Conservation (phyloP, 2,329 filamentous ascomycete genomes). For the Sclerotinia spermophila region DNA sequence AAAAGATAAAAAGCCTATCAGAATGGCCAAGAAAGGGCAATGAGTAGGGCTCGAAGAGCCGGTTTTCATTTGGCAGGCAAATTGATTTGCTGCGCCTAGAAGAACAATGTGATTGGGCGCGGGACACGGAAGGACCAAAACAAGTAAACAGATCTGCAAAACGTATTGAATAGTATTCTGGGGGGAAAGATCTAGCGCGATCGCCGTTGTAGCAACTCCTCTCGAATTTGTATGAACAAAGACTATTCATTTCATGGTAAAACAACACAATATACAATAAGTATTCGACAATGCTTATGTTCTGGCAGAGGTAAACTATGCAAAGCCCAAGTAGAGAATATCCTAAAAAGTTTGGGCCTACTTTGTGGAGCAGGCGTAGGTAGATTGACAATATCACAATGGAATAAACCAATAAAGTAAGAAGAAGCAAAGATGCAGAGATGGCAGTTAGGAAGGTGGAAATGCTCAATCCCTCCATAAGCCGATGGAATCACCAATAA, state of each 20-base stretch:
- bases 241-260: not conserved
- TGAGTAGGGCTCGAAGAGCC: not conserved
- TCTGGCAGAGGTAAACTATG: not conserved
- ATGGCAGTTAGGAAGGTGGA: slow-evolving; percentile 3
- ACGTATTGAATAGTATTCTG: not conserved
- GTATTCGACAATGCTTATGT: not conserved
- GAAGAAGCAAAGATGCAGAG: not conserved
- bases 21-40: not conserved
- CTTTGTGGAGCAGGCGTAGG: not conserved
- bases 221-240: not conserved
- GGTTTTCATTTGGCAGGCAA: not conserved
- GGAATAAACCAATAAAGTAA: too few species aligned
- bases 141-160: not conserved
- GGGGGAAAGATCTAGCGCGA: not conserved
- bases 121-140: not conserved
- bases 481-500: not conserved
- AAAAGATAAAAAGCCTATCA: slow-evolving; percentile 2
- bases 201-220: not conserved
- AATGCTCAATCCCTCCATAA: not conserved
- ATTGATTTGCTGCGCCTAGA: not conserved
- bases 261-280: not conserved
- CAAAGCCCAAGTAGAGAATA: not conserved
- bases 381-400: not conserved
- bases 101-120: not conserved
- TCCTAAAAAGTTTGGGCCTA: not conserved